Base-by-base conservation (phyloP, 2,329 filamentous ascomycete genomes). In the Aspergillus alliaceus region DNA sequence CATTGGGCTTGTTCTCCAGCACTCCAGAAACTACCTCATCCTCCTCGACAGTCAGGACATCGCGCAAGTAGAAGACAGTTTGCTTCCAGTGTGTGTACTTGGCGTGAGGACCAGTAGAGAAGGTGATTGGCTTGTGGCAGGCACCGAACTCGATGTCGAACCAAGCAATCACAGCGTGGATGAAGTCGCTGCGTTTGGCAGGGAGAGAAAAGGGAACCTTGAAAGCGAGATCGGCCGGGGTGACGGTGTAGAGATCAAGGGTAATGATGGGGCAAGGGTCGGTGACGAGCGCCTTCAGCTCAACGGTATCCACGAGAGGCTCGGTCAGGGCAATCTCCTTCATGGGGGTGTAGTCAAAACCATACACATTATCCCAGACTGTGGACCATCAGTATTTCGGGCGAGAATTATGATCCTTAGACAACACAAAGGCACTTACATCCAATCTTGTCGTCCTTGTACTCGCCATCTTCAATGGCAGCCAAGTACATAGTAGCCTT, bases 81-180 rank as follows among this genome's bases (percentile, higher is more conserved):
- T 99, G 95, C 82, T 99, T 99, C 95, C 95, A 99, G 84, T 99
- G 95, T 18, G 95, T 99, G 81, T 98, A 98, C 81, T 97, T 98
- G 68, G 93, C 96, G 79, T 98, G 95, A 27, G 95, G 95, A 22
- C 95, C 95, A 18, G 95, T 99, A 53, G 91, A 96, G 84, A 99
- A 99, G 72, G 88, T 86, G 72, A 99, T 92, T 31, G 92, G 90
- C 85, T 98, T 98, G 85, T 99, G 95, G 85, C 95, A 98, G 58
- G 92, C 93, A 51, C 90, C 90, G 80, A 99, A 99, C 72, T 98
- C 93, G 68, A 99, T 98, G 74, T 99, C 95, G 80, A 99, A 99
- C 95, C 95, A 99, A 11, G 93, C 90, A 66, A 99, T 96, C 56
- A 99, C 81, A 56, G 95, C 95, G 77, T 99, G 95, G 71, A 98